Percentiles rank a stretch among this genome's conserved stretches.
phyloP scores from a whole-genome alignment of 129 eudicot genomes.

The Deinandra increscens region DNA sequence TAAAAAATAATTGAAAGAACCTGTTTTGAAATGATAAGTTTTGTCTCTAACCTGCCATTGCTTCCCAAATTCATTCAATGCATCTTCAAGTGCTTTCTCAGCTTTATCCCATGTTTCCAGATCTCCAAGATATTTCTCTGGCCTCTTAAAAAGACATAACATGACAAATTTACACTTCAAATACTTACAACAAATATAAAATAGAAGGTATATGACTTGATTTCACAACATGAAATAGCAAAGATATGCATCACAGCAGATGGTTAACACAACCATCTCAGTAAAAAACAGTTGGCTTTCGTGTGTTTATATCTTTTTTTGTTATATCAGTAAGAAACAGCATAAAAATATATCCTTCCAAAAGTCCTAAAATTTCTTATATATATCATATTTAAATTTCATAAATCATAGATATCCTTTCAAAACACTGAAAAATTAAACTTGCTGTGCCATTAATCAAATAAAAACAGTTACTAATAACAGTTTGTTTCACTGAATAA shows the following conservation, averaged over 20 bases:
- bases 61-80: conserved; percentile 78
- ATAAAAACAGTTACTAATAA: not conserved
- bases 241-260: not conserved
- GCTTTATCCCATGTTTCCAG: conserved; percentile 86
- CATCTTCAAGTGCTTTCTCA: conserved; percentile 83
- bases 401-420: too few species aligned
- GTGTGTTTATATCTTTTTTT: not conserved
- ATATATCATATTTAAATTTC: too few species aligned
- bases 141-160: conserved; percentile 57
- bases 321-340: not conserved
- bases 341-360: too few species aligned
- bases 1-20: not conserved
- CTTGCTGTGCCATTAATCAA: not conserved
- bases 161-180: not conserved
- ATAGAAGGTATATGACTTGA: not conserved
- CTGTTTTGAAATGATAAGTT: conserved; percentile 5
- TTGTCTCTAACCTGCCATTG: conserved; percentile 71
- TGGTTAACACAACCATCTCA: not conserved
- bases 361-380: too few species aligned
- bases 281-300: not conserved
- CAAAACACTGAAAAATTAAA: not conserved
- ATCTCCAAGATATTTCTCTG: conserved; percentile 91
- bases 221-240: conserved; percentile 5
- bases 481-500: not conserved
- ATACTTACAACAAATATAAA: not conserved